Evolutionary conservation across 805 yeast genomes (phyloP).

Genomic region (Myxozyma geophila): DNA sequence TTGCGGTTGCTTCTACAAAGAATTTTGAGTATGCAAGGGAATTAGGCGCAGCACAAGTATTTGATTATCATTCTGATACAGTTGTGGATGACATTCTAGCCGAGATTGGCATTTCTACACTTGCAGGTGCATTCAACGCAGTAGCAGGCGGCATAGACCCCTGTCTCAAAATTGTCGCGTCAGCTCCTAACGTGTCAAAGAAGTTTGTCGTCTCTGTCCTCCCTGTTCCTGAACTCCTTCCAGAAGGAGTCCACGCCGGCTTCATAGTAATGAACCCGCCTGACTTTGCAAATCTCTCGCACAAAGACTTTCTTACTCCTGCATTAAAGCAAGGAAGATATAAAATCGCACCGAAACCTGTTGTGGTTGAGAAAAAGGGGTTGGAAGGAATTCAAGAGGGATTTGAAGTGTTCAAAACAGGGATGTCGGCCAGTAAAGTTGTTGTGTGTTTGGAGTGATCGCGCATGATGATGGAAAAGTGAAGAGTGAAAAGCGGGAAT

Average conservation of each 20-base stretch:
- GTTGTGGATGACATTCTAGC: conserved; percentile 16
- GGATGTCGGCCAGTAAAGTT: conserved; percentile 39
- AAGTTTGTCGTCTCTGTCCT: conserved; percentile 1
- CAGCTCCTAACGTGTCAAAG: not conserved
- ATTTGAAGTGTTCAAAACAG: conserved; percentile 31
- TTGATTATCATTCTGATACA: conserved; percentile 51
- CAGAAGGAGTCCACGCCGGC: not conserved
- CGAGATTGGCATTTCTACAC: not conserved
- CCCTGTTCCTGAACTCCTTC: conserved; percentile 1
- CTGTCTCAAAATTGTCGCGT: not conserved
- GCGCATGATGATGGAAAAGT: too few species aligned
- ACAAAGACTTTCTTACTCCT: conserved; percentile 15
- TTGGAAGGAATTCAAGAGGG: conserved; percentile 39
- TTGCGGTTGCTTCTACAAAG: conserved; percentile 58
- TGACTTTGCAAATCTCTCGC: not conserved
- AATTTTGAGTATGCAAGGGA: conserved; percentile 50
- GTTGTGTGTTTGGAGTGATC: conserved; percentile 31
- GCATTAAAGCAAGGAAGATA: conserved; percentile 15
- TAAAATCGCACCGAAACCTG: conserved; percentile 17
- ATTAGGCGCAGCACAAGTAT: conserved; percentile 57
- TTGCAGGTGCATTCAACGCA: conserved; percentile 16
- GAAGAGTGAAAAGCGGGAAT: too few species aligned
- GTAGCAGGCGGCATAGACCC: not conserved
- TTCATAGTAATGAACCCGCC: conserved; percentile 1
- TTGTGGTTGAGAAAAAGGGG: conserved; percentile 37